Evolutionary conservation across 768 basidiomycete genomes (phyloP), one percentile per base, ranked within the genome.

Genomic region (Trametes sanguinea): DNA sequence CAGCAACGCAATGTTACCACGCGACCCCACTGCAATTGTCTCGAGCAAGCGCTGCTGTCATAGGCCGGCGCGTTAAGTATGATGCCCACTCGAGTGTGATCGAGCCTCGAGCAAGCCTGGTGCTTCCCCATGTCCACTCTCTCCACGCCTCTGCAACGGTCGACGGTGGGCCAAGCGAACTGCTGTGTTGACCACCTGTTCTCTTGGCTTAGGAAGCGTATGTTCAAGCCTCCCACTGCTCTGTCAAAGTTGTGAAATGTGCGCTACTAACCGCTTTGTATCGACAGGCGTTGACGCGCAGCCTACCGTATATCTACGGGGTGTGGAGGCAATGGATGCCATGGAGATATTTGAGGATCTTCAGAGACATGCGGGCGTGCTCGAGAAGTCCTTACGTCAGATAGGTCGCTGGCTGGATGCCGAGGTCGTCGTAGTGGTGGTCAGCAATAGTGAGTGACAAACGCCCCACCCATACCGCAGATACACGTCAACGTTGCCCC

Each of bases 11-110:
- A 55, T 17, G 62, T 13, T 2, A 39, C 54, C 62, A 56, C 54
- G 57, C 54, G 53, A 44, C 22, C 22, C 22, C 39, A 22, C 35
- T 32, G 6, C 47, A 60, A 64, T 64, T 64, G 63, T 64, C 54
- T 52, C 22, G 35, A 32, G 55, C 43, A 17, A 11, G 22, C 45
- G 22, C 44, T 44, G 45, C 17, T 46, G 57, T 52, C 50, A 54
- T 37, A 22, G 30, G 50, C 35, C 37, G 14, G 16, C 46, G 22
- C 52, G 29, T 42, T 60, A 64, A 64, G 63, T 64, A 64, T 42
- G 44, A 64, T 42, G 44, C 40, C 14, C 9, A 14, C 27, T 16
- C 33, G 30, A 7, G 32, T 33, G 46, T 33, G 54, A 5, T 33
- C 30, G 33, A 9, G 54, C 27, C 27, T 37, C 30, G 39, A 33